Evolutionary conservation across 1,284 basidiomycete genomes (phyloP), one percentile per base, ranked within the genome.

Genomic region (Papiliotrema terrestris): DNA sequence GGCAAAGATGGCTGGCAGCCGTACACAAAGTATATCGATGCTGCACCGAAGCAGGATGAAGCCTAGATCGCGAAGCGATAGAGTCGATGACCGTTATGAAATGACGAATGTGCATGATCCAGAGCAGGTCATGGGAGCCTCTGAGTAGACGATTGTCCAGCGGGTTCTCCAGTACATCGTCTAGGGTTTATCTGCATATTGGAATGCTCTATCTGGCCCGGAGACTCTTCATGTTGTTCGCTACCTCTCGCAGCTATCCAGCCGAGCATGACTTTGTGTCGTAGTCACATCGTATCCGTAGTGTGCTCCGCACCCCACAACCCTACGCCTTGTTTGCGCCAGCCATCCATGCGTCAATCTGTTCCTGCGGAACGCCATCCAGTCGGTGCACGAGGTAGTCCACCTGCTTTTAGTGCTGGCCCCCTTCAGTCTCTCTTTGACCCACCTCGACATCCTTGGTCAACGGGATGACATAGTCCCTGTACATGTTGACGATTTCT

Each of bases 371-470:
- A 49, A 96, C 76, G 1, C 88, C 91, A 52, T 95, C 87, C 49
- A 97, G 78, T 50, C 93, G 83, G 60, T 85, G 84, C 4, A 96
- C 77, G 26, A 97, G 83, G 75, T 97, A 97, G 52, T 96, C 91
- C 43, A 97, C 90, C 92, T 96, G 69, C 37, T 14, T 19, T 2
- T 56, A 29, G 59, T 46, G 39, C 23, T 32, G 9, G 45, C 17
- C 4, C 3, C 5, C 6, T 13, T 29, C 11, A 35, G 6, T 26
- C 13, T 19, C 26, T n/a, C 6, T 13, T 5, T 17, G 54, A 71
- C 87, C 55, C 68, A 95, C 95, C 87, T 99, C 96, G 49, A 99
- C 92, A 68, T 95, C 91, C 77, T 95, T 98, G 5, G 96, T 99
- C 61, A 98, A 74, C 5, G 96, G 96, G 56, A 99, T 98, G 62